phyloP scores from a whole-genome alignment of 2,329 filamentous ascomycete species.

The Acarospora socialis region DNA sequence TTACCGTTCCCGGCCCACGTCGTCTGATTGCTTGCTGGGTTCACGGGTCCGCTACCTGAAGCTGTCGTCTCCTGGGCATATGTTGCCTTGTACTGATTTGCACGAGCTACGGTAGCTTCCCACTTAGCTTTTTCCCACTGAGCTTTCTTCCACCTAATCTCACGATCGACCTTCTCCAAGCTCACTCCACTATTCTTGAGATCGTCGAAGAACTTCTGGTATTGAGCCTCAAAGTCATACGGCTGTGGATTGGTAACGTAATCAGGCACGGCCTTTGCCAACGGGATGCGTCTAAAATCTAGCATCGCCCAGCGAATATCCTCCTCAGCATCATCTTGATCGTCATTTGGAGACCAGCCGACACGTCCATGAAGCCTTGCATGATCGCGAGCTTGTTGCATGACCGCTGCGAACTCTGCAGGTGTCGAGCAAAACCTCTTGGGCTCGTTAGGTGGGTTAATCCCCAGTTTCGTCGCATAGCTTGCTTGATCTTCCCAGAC shows the following conservation, averaged over 20 bases:
- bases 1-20: not conserved
- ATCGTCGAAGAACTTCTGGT: not conserved
- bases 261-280: conserved; percentile 9
- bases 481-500: too few species aligned
- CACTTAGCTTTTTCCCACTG: not conserved
- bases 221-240: conserved; percentile 7
- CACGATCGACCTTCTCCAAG: not conserved
- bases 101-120: not conserved
- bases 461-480: conserved; percentile 7
- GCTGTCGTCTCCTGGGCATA: not conserved
- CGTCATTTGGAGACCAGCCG: conserved; percentile 13
- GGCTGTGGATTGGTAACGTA: conserved; percentile 11
- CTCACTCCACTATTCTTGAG: not conserved
- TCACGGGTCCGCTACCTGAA: not conserved
- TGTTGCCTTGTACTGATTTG: too few species aligned
- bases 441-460: conserved; percentile 4
- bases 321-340: conserved; percentile 13
- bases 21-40: not conserved
- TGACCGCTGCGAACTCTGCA: conserved; percentile 12
- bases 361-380: conserved; percentile 12
- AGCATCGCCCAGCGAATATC: conserved; percentile 14
- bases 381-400: conserved; percentile 13
- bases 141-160: not conserved
- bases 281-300: conserved; percentile 10
- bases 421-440: conserved; percentile 12